Base-by-base conservation (phyloP, 2,329 filamentous ascomycete species). In the Fusarium beomiforme region DNA sequence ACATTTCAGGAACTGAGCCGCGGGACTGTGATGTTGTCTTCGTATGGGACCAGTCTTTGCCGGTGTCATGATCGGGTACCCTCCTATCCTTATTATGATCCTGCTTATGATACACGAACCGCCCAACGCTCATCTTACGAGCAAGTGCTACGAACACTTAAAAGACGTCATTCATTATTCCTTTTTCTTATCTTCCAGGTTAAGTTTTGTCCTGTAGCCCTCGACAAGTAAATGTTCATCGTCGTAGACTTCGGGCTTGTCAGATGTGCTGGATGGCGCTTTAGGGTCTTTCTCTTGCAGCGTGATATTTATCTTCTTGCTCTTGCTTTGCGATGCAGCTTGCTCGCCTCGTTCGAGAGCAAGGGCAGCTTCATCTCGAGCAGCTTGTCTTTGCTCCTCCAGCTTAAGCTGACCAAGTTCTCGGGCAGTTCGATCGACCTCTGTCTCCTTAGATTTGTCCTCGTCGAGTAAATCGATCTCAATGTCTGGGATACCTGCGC, bases 391-490 rank as follows among this genome's bases (percentile, higher is more conserved):
- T 61, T 84, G 79, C 41, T 85, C 82, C 41, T 85, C 81, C 10
- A 88, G 76, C 71, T 83, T 83, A 44, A 87, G 67, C 31, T 81
- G 79, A 2, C 80, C 81, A 24, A 85, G 70, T 57, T 83, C 79
- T 13, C 76, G 78, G 8, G 81, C 80, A 72, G 79, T 64, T 64
- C 76, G 50, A 29, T 83, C 79, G 11, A 77, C 76, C 8, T 85
- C 84, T 55, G 87, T 84, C 70, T 87, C 83, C 47, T 57, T 37
- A 14, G 84, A 81, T 75, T 85, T 86, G 50, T 88, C 88, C 79
- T 97, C 93, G 58, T 93, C 90, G 3, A 92, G 80, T 37, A 94
- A 77, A 37, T 91, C 86, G 68, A 94, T 88, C 44, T 84, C 79
- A 42, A 88, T 85, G 23, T 86, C 84, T 3, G 83, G 83, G 33